Conservation (phyloP, 352 stramenopile species). For the Phytophthora fragariae region DNA sequence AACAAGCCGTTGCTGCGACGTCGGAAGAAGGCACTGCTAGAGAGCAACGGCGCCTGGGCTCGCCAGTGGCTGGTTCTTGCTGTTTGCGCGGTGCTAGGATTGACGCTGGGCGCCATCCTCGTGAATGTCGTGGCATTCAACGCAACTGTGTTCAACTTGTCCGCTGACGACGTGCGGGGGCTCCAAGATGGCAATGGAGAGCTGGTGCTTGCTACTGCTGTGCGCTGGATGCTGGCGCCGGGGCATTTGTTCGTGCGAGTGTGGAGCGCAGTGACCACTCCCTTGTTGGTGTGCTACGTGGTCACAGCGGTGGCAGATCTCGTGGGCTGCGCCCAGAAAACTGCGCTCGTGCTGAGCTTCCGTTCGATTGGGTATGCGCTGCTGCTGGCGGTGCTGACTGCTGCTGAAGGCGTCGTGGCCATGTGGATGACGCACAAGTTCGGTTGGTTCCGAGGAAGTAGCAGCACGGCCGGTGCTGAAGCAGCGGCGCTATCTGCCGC, state of each 20-base stretch:
- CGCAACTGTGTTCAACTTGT: conserved; percentile 39
- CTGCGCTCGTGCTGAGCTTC: conserved; percentile 43
- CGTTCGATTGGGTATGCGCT: conserved; percentile 44
- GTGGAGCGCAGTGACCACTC: conserved; percentile 53
- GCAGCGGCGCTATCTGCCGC: conserved; percentile 23
- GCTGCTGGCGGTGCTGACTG: conserved; percentile 39
- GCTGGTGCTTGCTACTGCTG: conserved; percentile 31
- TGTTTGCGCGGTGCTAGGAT: conserved; percentile 40
- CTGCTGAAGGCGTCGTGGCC: conserved; percentile 46
- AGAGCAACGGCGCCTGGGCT: conserved; percentile 21
- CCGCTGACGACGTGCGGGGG: conserved; percentile 24
- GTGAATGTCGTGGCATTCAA: conserved; percentile 34
- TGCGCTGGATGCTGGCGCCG: conserved; percentile 54
- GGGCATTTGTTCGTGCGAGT: conserved; percentile 54
- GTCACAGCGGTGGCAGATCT: conserved; percentile 55
- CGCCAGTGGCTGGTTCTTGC: conserved; percentile 41
- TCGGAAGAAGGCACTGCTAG: conserved; percentile 14
- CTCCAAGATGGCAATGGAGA: conserved; percentile 40
- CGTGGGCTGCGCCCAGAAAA: conserved; percentile 49
- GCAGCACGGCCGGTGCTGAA: conserved; percentile 1
- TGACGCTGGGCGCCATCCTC: conserved; percentile 46
- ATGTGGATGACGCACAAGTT: conserved; percentile 39
- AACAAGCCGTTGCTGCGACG: conserved; percentile 30
- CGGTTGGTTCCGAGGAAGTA: conserved; percentile 35
- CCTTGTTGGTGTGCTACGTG: conserved; percentile 59